Base-by-base conservation (phyloP, 768 basidiomycete genomes). In the Boletus rubropictus region DNA sequence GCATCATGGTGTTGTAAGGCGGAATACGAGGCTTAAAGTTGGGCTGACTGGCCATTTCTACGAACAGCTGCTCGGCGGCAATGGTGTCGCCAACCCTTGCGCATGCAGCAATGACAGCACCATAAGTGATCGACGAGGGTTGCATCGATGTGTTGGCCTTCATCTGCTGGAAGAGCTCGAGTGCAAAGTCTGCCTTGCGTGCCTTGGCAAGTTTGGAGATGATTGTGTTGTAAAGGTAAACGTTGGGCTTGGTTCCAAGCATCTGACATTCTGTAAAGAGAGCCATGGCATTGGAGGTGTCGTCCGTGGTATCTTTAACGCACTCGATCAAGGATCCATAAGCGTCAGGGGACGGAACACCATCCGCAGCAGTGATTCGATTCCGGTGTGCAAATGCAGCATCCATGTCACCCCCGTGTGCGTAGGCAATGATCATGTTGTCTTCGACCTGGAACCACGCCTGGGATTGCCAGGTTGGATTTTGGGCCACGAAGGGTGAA, bases 1-100 rank as follows among this genome's bases (percentile, higher is more conserved):
- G 96, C 80, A 99, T 97, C 93, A 99, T 96, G 28, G 87, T 93
- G 70, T 99, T 99, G 76, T 84, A 99, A 1, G 95, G 95, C 17
- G 95, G 96, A 1, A 96, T 83, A 7, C 93, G 76, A 8, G 94
- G 85, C 68, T 76, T 85, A 75, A 92, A 97, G 55, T 84, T 85
- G 29, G 67, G 72, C 49, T 80, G 73, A 36, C 66, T 53, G 0
- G 72, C 64, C 96, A 99, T 98, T 71, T 97, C 93, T 46, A 68
- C 60, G 69, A 96, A 99, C 37, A 96, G 68, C 8, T 73, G 70
- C 65, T 89, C 89, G 5, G 96, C 96, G 0, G 86, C 82, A 4
- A 72, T 68, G 6, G 80, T 78, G 61, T 98, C 93, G 2, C 96
- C 96, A 3, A 96, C 91, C 48, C 95, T 79, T 31, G 89, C 90